phyloP scores from a whole-genome alignment of 805 yeast species.

The Starmerella tilneyi region DNA sequence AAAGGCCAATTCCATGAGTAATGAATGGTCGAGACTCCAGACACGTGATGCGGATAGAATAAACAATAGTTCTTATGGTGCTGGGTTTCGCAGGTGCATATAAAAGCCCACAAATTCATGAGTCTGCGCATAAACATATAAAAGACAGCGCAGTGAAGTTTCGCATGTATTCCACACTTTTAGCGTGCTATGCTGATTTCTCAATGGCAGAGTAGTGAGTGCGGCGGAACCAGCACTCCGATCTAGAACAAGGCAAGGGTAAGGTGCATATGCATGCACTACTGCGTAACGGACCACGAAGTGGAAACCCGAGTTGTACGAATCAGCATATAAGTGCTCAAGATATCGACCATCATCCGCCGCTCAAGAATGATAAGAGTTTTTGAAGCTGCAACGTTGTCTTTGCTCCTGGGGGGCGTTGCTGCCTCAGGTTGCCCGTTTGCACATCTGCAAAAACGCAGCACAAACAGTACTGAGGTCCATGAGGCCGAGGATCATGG shows the following conservation, averaged over 20 bases:
- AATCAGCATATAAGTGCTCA: background rate
- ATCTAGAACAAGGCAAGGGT: background rate
- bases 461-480: background rate
- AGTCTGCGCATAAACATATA: too few species aligned
- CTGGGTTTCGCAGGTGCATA: too few species aligned
- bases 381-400: background rate
- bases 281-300: background rate
- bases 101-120: too few species aligned
- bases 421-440: constrained; percentile 5
- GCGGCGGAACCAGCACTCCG: too few species aligned
- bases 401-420: background rate
- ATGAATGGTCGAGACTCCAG: too few species aligned
- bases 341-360: background rate
- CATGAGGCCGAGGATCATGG: constrained; percentile 3
- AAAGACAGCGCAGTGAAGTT: too few species aligned
- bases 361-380: background rate
- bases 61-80: too few species aligned
- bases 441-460: background rate
- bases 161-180: too few species aligned
- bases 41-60: too few species aligned
- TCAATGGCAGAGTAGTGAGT: too few species aligned
- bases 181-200: too few species aligned
- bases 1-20: too few species aligned
- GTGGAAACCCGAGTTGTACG: background rate
- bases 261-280: constrained; percentile 3